These are phyloP conservation scores for Schoenoplectus triqueter DNA, from an alignment of 202 grass and related monocot genomes.

Conservation along the genomic window DNA sequence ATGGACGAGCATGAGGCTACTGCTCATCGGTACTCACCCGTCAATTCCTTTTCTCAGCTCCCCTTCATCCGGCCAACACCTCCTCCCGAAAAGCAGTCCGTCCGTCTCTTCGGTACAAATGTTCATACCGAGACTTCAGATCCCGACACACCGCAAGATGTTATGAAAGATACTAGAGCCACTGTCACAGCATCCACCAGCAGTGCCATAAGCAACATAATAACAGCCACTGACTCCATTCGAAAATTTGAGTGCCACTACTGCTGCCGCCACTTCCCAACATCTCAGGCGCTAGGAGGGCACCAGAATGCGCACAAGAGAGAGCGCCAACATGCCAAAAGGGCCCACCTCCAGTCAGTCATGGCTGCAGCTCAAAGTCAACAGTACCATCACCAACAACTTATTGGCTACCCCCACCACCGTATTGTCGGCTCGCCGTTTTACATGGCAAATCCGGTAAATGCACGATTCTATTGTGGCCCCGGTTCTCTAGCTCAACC, in stretches of 20 bases:
- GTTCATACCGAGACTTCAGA: conserved; percentile 53
- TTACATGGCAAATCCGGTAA: conserved; percentile 29
- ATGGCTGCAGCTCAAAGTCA: conserved; percentile 57
- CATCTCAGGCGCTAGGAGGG: conserved; percentile 92
- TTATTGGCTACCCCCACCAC: conserved; percentile 70
- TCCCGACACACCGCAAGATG: conserved; percentile 34
- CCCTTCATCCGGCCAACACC: conserved; percentile 59
- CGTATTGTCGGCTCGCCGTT: conserved; percentile 41
- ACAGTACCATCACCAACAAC: conserved; percentile 52
- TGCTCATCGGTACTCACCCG: conserved; percentile 52
- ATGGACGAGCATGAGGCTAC: conserved; percentile 52
- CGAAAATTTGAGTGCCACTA: conserved; percentile 99
- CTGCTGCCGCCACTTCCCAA: conserved; percentile 94
- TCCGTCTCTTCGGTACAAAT: conserved; percentile 94
- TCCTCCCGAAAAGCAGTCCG: conserved; percentile 55
- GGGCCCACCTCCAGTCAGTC: conserved; percentile 81
- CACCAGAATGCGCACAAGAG: conserved; percentile 99
- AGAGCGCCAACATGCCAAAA: conserved; percentile 88
- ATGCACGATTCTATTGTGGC: conserved; percentile 60
- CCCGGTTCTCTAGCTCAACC: conserved; percentile 66
- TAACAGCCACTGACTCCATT: conserved; percentile 43
- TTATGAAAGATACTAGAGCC: background rate
- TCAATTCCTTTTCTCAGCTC: conserved; percentile 85
- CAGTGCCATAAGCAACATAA: conserved; percentile 32
- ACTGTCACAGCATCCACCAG: background rate